Evolutionary conservation across 1,139 yeast genomes (phyloP).

Genomic region (Scheffersomyces lignicola): DNA sequence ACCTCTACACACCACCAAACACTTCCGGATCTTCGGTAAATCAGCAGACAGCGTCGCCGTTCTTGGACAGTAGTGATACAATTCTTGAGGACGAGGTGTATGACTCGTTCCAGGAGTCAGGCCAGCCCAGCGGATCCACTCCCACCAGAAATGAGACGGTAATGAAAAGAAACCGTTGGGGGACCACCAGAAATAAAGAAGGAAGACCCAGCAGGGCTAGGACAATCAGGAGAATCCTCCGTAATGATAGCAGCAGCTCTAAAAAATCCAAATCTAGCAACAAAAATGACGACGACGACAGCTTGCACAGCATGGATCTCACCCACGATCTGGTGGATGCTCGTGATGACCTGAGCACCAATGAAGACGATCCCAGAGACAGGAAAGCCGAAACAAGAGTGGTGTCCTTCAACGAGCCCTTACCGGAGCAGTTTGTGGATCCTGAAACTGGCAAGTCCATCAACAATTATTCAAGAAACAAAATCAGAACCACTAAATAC

Average conservation of each 20-base stretch:
- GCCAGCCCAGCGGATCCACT: constrained; percentile 7
- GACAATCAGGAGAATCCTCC: constrained; percentile 40
- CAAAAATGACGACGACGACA: constrained; percentile 6
- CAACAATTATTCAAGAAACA: constrained; percentile 48
- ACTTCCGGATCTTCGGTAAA: not conserved
- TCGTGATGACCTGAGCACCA: constrained; percentile 18
- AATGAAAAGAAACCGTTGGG: constrained; percentile 85
- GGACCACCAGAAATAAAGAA: constrained; percentile 76
- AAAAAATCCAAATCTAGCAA: constrained; percentile 12
- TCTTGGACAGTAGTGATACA: constrained; percentile 11
- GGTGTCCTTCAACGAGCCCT: constrained; percentile 64
- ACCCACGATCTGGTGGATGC: constrained; percentile 27
- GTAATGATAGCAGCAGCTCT: constrained; percentile 3
- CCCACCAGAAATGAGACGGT: constrained; percentile 19
- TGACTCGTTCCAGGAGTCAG: too few species aligned
- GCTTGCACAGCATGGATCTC: constrained; percentile 13
- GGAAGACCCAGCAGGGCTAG: constrained; percentile 63
- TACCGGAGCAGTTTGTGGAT: constrained; percentile 65
- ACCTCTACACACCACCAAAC: constrained; percentile 8
- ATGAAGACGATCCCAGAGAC: constrained; percentile 38
- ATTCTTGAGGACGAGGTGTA: constrained; percentile 5
- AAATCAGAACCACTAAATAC: constrained; percentile 60
- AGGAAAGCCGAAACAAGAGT: constrained; percentile 48
- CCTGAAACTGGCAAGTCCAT: constrained; percentile 35
- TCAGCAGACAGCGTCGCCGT: constrained; percentile 12